Evolutionary conservation across 2,329 filamentous ascomycete species (phyloP).

Genomic region (Venturia oleaginea): DNA sequence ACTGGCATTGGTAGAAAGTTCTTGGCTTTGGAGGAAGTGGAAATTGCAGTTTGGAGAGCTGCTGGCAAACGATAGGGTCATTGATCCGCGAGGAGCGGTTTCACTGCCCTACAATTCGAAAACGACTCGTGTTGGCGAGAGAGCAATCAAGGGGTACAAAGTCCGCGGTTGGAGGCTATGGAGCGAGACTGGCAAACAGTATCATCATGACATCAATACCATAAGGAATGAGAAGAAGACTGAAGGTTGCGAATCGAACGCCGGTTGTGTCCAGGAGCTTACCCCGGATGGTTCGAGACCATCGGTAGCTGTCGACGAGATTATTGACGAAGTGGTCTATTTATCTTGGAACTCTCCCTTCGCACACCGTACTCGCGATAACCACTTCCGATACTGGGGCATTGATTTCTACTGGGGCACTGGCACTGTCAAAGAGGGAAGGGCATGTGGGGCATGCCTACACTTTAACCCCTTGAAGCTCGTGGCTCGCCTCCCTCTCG

Average conservation of each 20-base stretch:
- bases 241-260: slow-evolving; percentile 11
- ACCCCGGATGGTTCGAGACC: background rate
- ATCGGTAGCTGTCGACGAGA: background rate
- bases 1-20: slow-evolving; percentile 21
- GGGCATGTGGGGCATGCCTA: slow-evolving; percentile 20
- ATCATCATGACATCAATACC: slow-evolving; percentile 20
- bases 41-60: slow-evolving; percentile 23
- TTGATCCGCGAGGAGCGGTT: slow-evolving; percentile 26
- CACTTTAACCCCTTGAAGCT: slow-evolving; percentile 27
- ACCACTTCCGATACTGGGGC: slow-evolving; percentile 22
- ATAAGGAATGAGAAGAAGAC: background rate
- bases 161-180: slow-evolving; percentile 24
- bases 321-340: slow-evolving; percentile 20
- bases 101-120: slow-evolving; percentile 20
- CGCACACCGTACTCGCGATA: slow-evolving; percentile 21
- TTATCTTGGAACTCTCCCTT: slow-evolving; percentile 23
- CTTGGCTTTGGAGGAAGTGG: slow-evolving; percentile 23
- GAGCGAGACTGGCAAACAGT: slow-evolving; percentile 25
- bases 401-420: slow-evolving; percentile 29
- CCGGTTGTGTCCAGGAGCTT: background rate
- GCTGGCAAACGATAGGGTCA: slow-evolving; percentile 18
- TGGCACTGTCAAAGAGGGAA: slow-evolving; percentile 20
- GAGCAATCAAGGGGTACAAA: slow-evolving; percentile 23
- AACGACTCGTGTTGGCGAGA: background rate
- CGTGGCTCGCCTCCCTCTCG: slow-evolving; percentile 16